Evolutionary conservation across 176 grass and related monocot genomes (phyloP), one percentile per base, ranked within the genome.

Genomic region (Musa beccarii): DNA sequence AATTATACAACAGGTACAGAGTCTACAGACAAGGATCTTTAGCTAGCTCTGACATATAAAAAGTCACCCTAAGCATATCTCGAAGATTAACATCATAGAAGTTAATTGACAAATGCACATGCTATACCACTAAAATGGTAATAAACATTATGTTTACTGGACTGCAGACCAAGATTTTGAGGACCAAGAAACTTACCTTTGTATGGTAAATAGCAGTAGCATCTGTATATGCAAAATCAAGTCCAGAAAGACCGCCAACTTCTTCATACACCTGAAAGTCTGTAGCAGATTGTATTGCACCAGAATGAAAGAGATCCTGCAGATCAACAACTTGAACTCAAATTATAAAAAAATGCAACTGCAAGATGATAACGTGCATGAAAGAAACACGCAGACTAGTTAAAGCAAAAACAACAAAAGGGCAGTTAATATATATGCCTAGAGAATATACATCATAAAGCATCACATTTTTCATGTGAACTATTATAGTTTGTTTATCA

Each of bases 231-330:
- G 95, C 95, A 91, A 98, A 98, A 91, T 98, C 95, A 64, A 98
- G 86, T 23, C 95, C 90, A 82, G 90, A 82, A 79, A 98, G 95
- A 59, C 81, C 81, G 74, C 84, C 95, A 89, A 94, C 82, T 86
- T 99, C 90, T 75, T 89, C 78, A 83, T 99, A 99, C 79, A 99
- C 90, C 79, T 94, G 95, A 74, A 99, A 91, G 84, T 99, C 95
- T 24, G 95, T 99, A 62, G 86, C 86, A 79, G 95, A 99, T 82
- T 99, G 90, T 89, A 99, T 94, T 80, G 84, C 88, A 84, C 95
- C 95, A 79, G 95, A 94, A 80, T 23, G 51, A 84, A 94, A 94
- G 67, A 87, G 73, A 87, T 99, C 95, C 95, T 99, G 79, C 63
- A 83, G 53, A 70, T 72, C 21, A 24, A 73, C 2, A 28, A 43